These are phyloP conservation scores for Talaromyces wortmannii DNA, from an alignment of 495 filamentous ascomycete species.

Conservation along the genomic window DNA sequence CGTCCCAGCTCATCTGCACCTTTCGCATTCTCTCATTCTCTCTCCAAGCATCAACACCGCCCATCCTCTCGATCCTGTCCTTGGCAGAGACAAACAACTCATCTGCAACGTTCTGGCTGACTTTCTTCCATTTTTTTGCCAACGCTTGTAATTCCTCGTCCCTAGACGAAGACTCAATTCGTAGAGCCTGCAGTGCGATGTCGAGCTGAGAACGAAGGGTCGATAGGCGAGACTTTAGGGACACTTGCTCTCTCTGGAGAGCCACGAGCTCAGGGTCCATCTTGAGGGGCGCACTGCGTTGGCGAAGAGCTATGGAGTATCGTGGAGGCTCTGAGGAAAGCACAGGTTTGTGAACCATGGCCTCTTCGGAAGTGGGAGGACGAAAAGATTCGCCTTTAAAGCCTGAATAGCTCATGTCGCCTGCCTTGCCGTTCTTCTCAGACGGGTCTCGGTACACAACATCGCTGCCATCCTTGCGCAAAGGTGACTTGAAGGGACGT, in stretches of 20 bases:
- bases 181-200: constrained; percentile 40
- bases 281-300: neutral
- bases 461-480: constrained; percentile 25
- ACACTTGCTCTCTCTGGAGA: constrained; percentile 25
- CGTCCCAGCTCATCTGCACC: constrained; percentile 1
- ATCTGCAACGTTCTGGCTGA: constrained; percentile 45
- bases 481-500: constrained; percentile 64
- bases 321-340: neutral
- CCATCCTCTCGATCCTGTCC: constrained; percentile 43
- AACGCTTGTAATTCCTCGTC: constrained; percentile 41
- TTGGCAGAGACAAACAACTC: constrained; percentile 37
- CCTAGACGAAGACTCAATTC: constrained; percentile 35
- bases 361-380: too few species aligned
- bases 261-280: constrained; percentile 8
- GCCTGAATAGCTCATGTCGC: neutral
- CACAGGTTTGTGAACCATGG: neutral
- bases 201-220: constrained; percentile 34
- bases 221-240: constrained; percentile 24
- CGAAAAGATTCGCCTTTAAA: too few species aligned
- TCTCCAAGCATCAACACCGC: constrained; percentile 49
- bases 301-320: neutral
- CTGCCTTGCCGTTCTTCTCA: too few species aligned
- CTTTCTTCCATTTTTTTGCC: constrained; percentile 38
- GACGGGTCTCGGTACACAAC: too few species aligned
- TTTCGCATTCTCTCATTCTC: constrained; percentile 12